Base-by-base conservation (phyloP, 2,329 filamentous ascomycete species). In the Penicillium sp. region DNA sequence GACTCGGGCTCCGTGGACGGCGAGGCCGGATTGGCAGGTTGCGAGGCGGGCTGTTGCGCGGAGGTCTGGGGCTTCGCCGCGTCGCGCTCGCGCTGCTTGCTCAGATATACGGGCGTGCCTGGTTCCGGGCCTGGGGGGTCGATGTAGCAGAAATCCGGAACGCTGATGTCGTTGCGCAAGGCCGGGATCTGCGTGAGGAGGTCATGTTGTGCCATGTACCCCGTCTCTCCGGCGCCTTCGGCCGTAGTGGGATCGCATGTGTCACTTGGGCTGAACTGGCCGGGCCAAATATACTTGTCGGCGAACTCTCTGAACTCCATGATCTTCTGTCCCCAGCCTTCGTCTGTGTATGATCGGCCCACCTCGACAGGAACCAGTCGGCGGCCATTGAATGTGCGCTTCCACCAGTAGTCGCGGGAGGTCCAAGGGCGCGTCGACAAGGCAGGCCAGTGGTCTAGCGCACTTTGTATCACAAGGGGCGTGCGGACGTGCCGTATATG, bases 181-280 rank as follows among this genome's bases (percentile, higher is more conserved):
- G 73, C 65, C 1, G 90, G 89, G 9, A 98, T 83, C 60, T 97
- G 93, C 0, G 75, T 67, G 54, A 97, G 83, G 23, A 98, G 77
- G 52, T 91, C 81, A 67, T 97, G 88, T 60, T 98, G 93, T 7
- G 93, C 93, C 30, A 98, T 79, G 62, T 98, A 98, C 9, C 83
- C 87, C 8, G 76, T 80, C 28, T 66, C 56, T 2, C 35, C 45
- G 4, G 56, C 48, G 37, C 54, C 40, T 15, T 15, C 16, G 28
- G 5, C 14, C 4, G 15, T 17, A 10, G 33, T 11, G 11, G 15
- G 19, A 5, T 28, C 23, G 28, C 4, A 4, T 11, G 5, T 10
- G n/a, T 13, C 16, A 4, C 19, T 6, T 19, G 5, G 9, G 7
- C 26, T 17, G 15, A 23, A 4, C 19, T 51, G 43, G 15, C 40